Evolutionary conservation across 768 basidiomycete genomes (phyloP).

Genomic region (Pisolithus orientalis): DNA sequence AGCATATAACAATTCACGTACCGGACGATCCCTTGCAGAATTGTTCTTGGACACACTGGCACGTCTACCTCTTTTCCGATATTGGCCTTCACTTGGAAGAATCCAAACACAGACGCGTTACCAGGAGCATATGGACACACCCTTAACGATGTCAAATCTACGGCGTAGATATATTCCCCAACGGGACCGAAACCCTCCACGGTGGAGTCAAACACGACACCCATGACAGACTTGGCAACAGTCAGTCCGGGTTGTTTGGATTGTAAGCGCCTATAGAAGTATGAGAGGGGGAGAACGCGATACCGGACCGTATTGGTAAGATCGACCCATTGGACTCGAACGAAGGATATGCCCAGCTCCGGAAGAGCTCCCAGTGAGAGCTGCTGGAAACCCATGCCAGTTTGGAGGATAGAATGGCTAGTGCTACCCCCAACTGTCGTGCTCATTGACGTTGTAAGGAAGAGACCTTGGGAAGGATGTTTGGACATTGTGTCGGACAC

Average conservation of each 20-base stretch:
- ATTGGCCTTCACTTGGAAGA: slow-evolving; percentile 56
- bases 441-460: not conserved
- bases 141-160: slow-evolving; percentile 50
- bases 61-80: slow-evolving; percentile 34
- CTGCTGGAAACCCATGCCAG: not conserved
- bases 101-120: slow-evolving; percentile 60
- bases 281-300: slow-evolving; percentile 49
- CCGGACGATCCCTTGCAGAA: slow-evolving; percentile 46
- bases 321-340: slow-evolving; percentile 67
- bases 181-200: slow-evolving; percentile 45
- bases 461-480: not conserved
- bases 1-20: slow-evolving; percentile 24
- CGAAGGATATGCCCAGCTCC: slow-evolving; percentile 27
- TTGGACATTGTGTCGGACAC: too few species aligned
- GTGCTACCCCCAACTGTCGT: not conserved
- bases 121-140: slow-evolving; percentile 51
- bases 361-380: not conserved
- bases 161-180: slow-evolving; percentile 56
- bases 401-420: not conserved
- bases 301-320: slow-evolving; percentile 51
- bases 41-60: slow-evolving; percentile 54
- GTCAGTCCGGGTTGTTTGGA: slow-evolving; percentile 49
- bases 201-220: slow-evolving; percentile 40
- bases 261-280: slow-evolving; percentile 41
- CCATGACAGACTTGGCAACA: slow-evolving; percentile 41